Evolutionary conservation across 208 protist species (phyloP), one percentile per base, ranked within the genome.

Genomic region (Strigomonas culicis): DNA sequence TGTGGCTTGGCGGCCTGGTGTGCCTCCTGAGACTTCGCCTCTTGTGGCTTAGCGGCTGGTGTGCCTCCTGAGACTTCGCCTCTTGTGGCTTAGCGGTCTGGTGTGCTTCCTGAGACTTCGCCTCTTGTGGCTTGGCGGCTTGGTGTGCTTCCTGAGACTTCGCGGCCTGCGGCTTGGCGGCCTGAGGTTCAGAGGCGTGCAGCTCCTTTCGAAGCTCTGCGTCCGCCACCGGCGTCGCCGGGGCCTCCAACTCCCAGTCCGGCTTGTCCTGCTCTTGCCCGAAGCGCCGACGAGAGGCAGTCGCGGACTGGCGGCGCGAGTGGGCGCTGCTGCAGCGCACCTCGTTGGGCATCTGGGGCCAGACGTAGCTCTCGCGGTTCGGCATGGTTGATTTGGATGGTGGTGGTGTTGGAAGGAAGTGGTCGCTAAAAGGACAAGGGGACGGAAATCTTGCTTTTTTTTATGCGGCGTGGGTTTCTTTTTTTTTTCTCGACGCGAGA

Each of bases 341-440:
- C 61, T 81, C 74, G 44, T 82, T 66, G 32, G 81, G 81, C 81
- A 88, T 88, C 44, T 67, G 70, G 62, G 84, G 81, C 81, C 81
- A 88, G 31, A 88, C 67, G 55, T 68, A 84, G 64, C 70, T 75
- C 47, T 76, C 74, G 59, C 67, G 67, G 47, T 68, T 68, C n/a
- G 72, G 76, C 77, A 82, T 82, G 43, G 32, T 8, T 22, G 25
- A 55, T 56, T 30, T 68, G 11, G 50, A 63, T 63, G 30, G 13
- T 19, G n/a, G 28, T 61, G 44, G n/a, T 21, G 41, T 21, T 47
- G 19, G 15, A 21, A 47, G 13, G 41, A 21, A 21, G 15, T 47
- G 13, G 41, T 13, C 13, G 41, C 13, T 21, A 47, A 47, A 47
- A 47, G 15, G n/a, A n/a, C n/a, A n/a, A n/a, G n/a, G n/a, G n/a